phyloP scores from a whole-genome alignment of 352 stramenopile species.

The Globisporangium heterothallicum region DNA sequence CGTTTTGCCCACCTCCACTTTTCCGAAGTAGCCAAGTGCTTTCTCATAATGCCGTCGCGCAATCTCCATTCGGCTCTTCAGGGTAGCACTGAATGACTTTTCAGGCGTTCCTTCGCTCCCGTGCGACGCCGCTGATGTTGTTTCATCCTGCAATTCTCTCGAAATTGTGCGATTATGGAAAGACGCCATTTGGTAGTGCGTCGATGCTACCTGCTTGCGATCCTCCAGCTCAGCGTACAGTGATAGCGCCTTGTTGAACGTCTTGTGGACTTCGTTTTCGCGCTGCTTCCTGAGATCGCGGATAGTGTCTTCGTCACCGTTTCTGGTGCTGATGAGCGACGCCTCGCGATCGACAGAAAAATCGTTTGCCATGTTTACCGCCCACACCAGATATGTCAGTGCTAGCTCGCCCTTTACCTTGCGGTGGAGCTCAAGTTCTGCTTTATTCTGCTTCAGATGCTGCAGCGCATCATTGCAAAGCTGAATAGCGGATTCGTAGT shows the following conservation, averaged over 20 bases:
- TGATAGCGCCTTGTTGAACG: conserved; percentile 70
- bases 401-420: conserved; percentile 82
- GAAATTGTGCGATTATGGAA: conserved; percentile 68
- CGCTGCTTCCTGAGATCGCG: conserved; percentile 19
- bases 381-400: conserved; percentile 79
- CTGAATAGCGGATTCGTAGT: conserved; percentile 58
- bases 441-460: conserved; percentile 67
- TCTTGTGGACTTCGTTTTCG: conserved; percentile 45
- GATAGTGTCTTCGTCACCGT: neutral
- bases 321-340: neutral
- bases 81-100: conserved; percentile 15
- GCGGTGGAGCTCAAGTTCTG: conserved; percentile 42
- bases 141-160: conserved; percentile 19
- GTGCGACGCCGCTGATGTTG: neutral
- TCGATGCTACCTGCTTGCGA: conserved; percentile 65
- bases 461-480: conserved; percentile 61
- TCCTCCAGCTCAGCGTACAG: conserved; percentile 72
- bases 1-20: conserved; percentile 58
- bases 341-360: neutral
- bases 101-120: no score
- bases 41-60: conserved; percentile 82
- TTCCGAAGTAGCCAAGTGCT: conserved; percentile 72
- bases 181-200: conserved; percentile 83
- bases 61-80: conserved; percentile 77
- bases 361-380: conserved; percentile 47